Conservation (phyloP, 2,329 filamentous ascomycete species). For the Penicillium rolfsii region DNA sequence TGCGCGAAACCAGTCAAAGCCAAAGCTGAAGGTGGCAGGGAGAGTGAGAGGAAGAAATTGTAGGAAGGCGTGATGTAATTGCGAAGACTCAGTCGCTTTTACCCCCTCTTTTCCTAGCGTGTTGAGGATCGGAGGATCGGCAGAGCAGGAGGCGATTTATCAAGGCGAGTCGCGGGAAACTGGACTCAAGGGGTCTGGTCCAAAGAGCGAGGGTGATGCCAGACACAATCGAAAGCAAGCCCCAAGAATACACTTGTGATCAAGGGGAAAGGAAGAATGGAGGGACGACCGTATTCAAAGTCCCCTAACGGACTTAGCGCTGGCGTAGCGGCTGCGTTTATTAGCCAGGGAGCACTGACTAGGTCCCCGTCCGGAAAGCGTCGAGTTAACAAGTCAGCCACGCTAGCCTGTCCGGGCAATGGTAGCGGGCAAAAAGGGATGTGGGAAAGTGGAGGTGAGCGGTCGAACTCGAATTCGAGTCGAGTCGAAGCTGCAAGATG, state of each 20-base stretch:
- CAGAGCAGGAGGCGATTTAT: constrained; percentile 20
- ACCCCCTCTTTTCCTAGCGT: constrained; percentile 24
- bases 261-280: constrained; percentile 6
- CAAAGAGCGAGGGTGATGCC: not conserved
- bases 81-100: constrained; percentile 11
- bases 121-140: constrained; percentile 23
- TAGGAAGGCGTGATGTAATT: not conserved
- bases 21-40: not conserved
- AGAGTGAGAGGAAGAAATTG: not conserved
- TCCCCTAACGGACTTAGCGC: constrained; percentile 19
- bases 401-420: constrained; percentile 10
- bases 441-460: not conserved
- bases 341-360: constrained; percentile 8
- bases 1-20: not conserved
- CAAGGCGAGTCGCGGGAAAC: constrained; percentile 6
- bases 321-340: constrained; percentile 17
- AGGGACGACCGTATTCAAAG: constrained; percentile 9
- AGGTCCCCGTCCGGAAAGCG: constrained; percentile 4
- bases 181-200: not conserved
- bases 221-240: not conserved
- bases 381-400: constrained; percentile 1
- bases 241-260: not conserved
- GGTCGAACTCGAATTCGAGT: not conserved
- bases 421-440: not conserved
- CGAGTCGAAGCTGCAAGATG: constrained; percentile 4